Evolutionary conservation across 2,329 filamentous ascomycete species (phyloP), one percentile per base, ranked within the genome.

Genomic region (Thermothelomyces thermophilus): DNA sequence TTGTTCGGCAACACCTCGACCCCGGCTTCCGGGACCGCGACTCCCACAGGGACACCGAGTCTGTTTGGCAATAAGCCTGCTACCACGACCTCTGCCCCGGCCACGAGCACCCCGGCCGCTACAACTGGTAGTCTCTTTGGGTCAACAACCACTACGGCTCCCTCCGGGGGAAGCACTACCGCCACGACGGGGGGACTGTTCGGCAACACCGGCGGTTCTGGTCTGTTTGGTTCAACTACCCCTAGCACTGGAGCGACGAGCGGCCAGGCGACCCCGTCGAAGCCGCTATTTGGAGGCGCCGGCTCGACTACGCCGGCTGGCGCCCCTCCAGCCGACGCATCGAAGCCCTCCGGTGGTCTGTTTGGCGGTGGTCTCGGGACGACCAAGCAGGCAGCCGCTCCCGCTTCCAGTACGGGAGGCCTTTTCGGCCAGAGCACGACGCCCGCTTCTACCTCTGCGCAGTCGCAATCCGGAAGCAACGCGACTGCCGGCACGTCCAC

Each of bases 251-350:
- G 33, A 6, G 24, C 45, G 6, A 4, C 45, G 16, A 56, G 59
- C 19, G 49, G 60, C 20, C 58, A 66, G 40, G 63, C 68, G 17
- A 74, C 71, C 17, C 71, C 71, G 24, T 69, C 70, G n/a, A 79
- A 78, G 62, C 70, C 74, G 14, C 52, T 68, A 46, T 72, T 77
- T 48, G 57, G 61, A 22, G 56, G 64, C n/a, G 58, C 77, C 30
- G 66, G 69, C 47, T 79, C 76, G 16, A 79, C 76, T 2, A 79
- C 77, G 31, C 76, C 77, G 14, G 76, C 76, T 19, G 77, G 77
- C 31, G 71, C 73, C n/a, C 77, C 77, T 48, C 75, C 76, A 0
- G 60, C 67, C 5, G 69, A 66, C 28, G 33, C 40, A 7, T 49
- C 57, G 24, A 66, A 69, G 52, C 51, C 64, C 31, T 58, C 62